phyloP scores from a whole-genome alignment of 2,329 filamentous ascomycete species.

The Ambrosiella cleistominuta region DNA sequence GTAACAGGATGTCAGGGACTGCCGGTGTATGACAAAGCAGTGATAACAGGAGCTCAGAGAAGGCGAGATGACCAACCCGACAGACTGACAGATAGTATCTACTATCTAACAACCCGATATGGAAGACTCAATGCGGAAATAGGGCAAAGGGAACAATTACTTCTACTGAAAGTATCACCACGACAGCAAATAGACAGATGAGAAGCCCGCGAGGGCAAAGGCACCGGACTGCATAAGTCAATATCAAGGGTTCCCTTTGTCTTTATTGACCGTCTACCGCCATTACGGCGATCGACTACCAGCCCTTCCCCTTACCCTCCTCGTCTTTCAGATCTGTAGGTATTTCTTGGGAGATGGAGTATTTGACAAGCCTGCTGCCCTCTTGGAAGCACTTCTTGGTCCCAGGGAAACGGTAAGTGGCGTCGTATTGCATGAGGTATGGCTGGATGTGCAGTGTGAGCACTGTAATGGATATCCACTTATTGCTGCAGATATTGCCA shows the following conservation, averaged over 20 bases:
- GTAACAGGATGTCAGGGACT: neutral
- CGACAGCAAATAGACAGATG: no score
- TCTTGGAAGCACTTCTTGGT: neutral
- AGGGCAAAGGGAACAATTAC: neutral
- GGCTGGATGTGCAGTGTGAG: neutral
- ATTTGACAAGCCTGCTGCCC: neutral
- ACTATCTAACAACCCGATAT: neutral
- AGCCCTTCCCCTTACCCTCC: neutral
- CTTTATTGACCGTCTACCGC: neutral
- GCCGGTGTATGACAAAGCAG: neutral
- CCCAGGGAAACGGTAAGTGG: slow-evolving; percentile 1
- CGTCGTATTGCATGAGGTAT: neutral
- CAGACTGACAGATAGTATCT: no score
- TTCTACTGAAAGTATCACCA: neutral
- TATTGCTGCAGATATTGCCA: neutral
- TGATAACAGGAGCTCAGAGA: neutral
- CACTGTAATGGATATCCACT: neutral
- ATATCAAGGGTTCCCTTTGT: slow-evolving; percentile 8
- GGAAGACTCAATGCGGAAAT: neutral
- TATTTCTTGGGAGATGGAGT: no score
- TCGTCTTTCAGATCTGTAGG: neutral
- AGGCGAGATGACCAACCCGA: no score
- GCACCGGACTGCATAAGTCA: slow-evolving; percentile 3
- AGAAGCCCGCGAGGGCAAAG: slow-evolving; percentile 5
- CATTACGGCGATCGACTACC: neutral